A percentile compares a stretch with the other conserved stretches of the same genome.
Conservation (phyloP, 139 green algal species). For the Axilococcus clingmanii region DNA sequence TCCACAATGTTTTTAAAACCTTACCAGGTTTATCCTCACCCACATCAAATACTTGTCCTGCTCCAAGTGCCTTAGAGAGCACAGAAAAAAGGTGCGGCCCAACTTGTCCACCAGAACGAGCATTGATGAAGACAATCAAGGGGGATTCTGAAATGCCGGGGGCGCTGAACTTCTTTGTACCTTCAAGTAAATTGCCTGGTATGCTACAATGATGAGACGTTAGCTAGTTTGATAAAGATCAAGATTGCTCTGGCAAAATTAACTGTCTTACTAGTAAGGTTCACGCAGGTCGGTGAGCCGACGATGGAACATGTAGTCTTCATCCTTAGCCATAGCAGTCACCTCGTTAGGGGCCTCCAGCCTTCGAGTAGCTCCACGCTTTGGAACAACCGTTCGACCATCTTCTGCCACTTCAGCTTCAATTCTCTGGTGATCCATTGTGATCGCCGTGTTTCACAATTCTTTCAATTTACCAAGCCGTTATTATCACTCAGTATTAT, state of each 20-base stretch:
- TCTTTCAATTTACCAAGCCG: no score
- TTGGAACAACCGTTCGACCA: no score
- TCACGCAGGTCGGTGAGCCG: constrained; percentile 43
- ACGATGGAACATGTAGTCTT: constrained; percentile 40
- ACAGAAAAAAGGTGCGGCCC: constrained; percentile 49
- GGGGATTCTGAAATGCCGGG: constrained; percentile 36
- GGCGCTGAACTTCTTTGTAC: constrained; percentile 19
- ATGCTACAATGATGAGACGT: constrained; percentile 34
- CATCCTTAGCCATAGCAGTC: constrained; percentile 5
- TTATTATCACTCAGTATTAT: no score
- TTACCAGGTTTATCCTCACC: constrained; percentile 44
- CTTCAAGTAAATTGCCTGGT: constrained; percentile 24
- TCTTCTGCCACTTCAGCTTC: no score
- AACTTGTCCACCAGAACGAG: constrained; percentile 52
- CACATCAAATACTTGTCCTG: constrained; percentile 71
- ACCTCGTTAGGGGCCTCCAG: no score
- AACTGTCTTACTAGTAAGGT: constrained; percentile 45
- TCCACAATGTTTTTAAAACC: constrained; percentile 59
- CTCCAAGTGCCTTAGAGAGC: constrained; percentile 50
- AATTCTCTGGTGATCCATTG: no score
- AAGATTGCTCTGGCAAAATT: no score
- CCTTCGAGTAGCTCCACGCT: no score
- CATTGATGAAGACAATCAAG: constrained; percentile 82
- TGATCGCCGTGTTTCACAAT: no score
- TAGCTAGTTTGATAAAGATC: no score